These are phyloP conservation scores for Hypholoma fasciculare DNA, from an alignment of 768 basidiomycete species.

Conservation along the genomic window DNA sequence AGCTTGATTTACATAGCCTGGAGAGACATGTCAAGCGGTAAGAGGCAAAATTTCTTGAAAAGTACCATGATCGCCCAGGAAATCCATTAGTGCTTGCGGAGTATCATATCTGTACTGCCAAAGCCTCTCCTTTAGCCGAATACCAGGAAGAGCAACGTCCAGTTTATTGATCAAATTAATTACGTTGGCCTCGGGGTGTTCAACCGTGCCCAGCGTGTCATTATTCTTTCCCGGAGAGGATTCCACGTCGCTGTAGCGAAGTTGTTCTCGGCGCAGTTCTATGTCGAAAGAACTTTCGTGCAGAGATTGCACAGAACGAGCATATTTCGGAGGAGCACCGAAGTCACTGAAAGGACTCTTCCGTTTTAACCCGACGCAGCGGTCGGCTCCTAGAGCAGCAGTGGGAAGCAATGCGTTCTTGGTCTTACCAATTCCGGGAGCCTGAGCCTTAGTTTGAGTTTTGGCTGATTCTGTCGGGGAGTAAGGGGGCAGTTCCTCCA, in stretches of 20 bases:
- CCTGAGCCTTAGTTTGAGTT: background rate
- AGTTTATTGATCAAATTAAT: slow-evolving; percentile 35
- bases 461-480: slow-evolving; percentile 5
- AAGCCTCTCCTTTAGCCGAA: slow-evolving; percentile 45
- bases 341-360: slow-evolving; percentile 41
- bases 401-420: background rate
- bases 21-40: background rate
- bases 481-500: slow-evolving; percentile 16
- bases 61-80: slow-evolving; percentile 37
- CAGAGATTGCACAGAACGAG: slow-evolving; percentile 40
- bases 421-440: background rate
- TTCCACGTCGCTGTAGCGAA: slow-evolving; percentile 20
- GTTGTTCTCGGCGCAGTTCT: slow-evolving; percentile 34
- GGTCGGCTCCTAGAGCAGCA: slow-evolving; percentile 2
- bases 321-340: slow-evolving; percentile 40
- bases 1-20: slow-evolving; percentile 49
- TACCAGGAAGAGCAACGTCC: slow-evolving; percentile 45
- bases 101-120: slow-evolving; percentile 24
- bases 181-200: slow-evolving; percentile 22
- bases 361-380: slow-evolving; percentile 28
- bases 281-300: slow-evolving; percentile 49
- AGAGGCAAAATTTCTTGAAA: background rate
- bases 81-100: slow-evolving; percentile 44
- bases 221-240: slow-evolving; percentile 9
- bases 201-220: background rate